Evolutionary conservation across 192 early-diverging fungal species (phyloP).

Genomic region (Bifiguratus adelaidae): DNA sequence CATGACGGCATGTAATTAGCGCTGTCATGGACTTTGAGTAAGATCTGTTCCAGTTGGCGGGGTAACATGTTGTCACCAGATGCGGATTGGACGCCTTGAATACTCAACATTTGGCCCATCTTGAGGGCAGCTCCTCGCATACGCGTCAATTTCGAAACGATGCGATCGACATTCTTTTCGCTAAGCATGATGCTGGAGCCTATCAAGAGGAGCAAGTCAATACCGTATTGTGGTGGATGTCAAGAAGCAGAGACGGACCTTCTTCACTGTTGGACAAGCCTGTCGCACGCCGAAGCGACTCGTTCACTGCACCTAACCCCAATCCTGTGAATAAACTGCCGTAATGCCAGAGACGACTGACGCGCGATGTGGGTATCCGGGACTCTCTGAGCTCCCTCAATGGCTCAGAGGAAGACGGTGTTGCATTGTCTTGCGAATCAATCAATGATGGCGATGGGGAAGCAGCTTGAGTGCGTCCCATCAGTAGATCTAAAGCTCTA

Average conservation of each 20-base stretch:
- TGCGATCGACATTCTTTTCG: constrained; percentile 70
- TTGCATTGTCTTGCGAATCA: neutral
- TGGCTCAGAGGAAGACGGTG: no score
- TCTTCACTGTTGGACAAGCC: constrained; percentile 25
- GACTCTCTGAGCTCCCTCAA: constrained; percentile 36
- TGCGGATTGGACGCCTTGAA: constrained; percentile 57
- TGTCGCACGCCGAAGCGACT: constrained; percentile 47
- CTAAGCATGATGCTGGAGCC: constrained; percentile 44
- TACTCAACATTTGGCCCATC: constrained; percentile 95
- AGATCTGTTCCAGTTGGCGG: constrained; percentile 65
- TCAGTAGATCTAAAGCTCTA: no score
- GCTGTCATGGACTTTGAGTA: constrained; percentile 82
- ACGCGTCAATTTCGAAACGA: constrained; percentile 73
- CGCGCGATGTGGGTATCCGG: constrained; percentile 66
- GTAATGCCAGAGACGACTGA: constrained; percentile 74
- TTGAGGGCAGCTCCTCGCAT: constrained; percentile 98
- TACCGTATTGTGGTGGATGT: neutral
- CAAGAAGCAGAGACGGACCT: neutral
- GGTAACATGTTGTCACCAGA: constrained; percentile 52
- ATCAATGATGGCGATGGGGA: no score
- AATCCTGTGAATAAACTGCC: constrained; percentile 64
- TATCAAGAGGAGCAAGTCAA: constrained; percentile 17
- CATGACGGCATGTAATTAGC: constrained; percentile 93
- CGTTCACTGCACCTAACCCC: constrained; percentile 59
- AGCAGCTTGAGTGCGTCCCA: no score